Base-by-base conservation (phyloP, 306 rosid genomes). In the Vachellia collinsii region DNA sequence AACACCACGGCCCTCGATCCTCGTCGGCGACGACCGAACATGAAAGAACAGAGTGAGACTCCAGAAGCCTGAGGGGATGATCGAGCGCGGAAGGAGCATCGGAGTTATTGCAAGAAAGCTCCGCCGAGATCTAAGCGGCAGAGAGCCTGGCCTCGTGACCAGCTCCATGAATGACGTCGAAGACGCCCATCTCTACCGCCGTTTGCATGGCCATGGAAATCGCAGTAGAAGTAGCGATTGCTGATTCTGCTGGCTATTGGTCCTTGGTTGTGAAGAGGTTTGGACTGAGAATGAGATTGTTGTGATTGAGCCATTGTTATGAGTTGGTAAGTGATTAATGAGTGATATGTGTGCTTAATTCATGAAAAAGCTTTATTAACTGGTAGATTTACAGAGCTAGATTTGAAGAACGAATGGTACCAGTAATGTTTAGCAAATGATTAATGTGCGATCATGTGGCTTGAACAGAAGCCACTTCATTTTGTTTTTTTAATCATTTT, bases 31-130 rank as follows among this genome's bases (percentile, higher is more conserved):
- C 69, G 7, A 70, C 19, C 20, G 86, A 74, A 79, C 86, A 85
- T 3, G 4, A 48, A 13, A 89, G 83, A 42, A 89, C 65, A 34
- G 87, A 82, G 83, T 89, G 84, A 38, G 70, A 44, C 0, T 80
- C 79, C 34, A 89, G 66, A 14, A 89, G 87, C 78, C 83, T 16
- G 41, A 88, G 86, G 3, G 87, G 79, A n/a, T 89, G 86, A 1
- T 89, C 91, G 1, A 89, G 4, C 82, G 83, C 79, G 38, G 56
- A 3, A 0, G 89, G 77, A 3, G 89, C 86, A 3, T 83, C 78
- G 0, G 87, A 63, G 79, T 89, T 89, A 4, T 29, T 48, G 0
- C 85, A 8, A 6, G 90, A 83, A 64, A 89, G 89, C 56, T 46
- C 16, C 11, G 70, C 0, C 65, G 5, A 42, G 69, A 0, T 76